Evolutionary conservation across 2,329 filamentous ascomycete species (phyloP).

Genomic region (Pestalotiopsis sp.): DNA sequence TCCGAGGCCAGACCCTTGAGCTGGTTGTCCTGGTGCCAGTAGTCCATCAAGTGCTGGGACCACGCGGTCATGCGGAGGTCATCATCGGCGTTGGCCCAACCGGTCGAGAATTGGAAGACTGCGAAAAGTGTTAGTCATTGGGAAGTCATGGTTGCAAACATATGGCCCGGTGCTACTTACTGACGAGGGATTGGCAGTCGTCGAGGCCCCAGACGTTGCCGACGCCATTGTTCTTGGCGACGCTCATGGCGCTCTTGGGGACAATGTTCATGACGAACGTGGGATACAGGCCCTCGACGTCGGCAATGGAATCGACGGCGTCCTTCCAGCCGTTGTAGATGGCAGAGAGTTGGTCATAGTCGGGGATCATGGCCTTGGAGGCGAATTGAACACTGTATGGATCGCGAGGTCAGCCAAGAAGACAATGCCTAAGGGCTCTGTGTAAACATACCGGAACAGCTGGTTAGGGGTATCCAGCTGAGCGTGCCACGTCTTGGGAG

Average conservation of each 20-base stretch:
- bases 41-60: neutral
- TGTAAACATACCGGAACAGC: constrained; percentile 33
- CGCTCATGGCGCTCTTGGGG: constrained; percentile 25
- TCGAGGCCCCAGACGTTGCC: constrained; percentile 40
- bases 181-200: constrained; percentile 29
- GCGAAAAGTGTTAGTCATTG: neutral
- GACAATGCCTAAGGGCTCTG: neutral
- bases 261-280: constrained; percentile 37
- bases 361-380: constrained; percentile 37
- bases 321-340: constrained; percentile 37
- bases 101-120: constrained; percentile 3
- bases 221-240: constrained; percentile 35
- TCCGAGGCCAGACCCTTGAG: constrained; percentile 32
- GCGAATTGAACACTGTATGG: constrained; percentile 33
- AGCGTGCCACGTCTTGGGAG: constrained; percentile 27
- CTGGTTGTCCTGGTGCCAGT: constrained; percentile 4
- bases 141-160: neutral
- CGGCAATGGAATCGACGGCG: constrained; percentile 31
- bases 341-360: constrained; percentile 28
- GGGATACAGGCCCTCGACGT: constrained; percentile 37
- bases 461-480: constrained; percentile 32
- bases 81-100: constrained; percentile 1
- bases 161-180: constrained; percentile 21
- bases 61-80: constrained; percentile 3
- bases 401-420: neutral